A percentile compares a stretch with the other conserved stretches of the same genome.
phyloP scores from a whole-genome alignment of 805 yeast species.

The Ogataea nitratoaversa region DNA sequence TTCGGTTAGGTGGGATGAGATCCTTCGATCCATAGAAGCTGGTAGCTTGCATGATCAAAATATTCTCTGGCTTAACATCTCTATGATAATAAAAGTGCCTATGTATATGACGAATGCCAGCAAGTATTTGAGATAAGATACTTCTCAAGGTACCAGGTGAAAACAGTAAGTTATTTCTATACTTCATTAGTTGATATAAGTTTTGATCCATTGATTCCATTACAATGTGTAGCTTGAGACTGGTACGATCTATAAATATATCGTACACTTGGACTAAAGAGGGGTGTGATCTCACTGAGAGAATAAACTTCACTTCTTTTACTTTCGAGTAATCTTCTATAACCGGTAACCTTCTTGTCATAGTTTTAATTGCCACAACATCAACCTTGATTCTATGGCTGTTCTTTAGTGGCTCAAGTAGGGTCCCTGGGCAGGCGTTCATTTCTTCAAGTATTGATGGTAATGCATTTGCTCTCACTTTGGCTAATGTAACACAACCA shows the following conservation, averaged over 20 bases:
- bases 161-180: conserved; percentile 50
- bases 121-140: conserved; percentile 64
- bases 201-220: conserved; percentile 89
- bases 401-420: conserved; percentile 41
- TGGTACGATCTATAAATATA: conserved; percentile 63
- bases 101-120: conserved; percentile 83
- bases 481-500: conserved; percentile 67
- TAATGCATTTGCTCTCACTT: conserved; percentile 31
- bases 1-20: conserved; percentile 37
- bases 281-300: conserved; percentile 65
- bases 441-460: conserved; percentile 14
- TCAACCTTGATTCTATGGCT: conserved; percentile 15
- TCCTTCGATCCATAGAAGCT: conserved; percentile 45
- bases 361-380: conserved; percentile 77
- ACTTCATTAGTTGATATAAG: conserved; percentile 69
- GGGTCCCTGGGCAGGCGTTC: conserved; percentile 37
- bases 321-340: conserved; percentile 54
- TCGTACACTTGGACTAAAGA: conserved; percentile 74
- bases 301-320: conserved; percentile 64
- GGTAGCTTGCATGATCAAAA: conserved; percentile 59
- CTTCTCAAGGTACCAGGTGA: conserved; percentile 58
- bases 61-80: conserved; percentile 92
- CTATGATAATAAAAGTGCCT: conserved; percentile 67
- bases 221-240: conserved; percentile 65
- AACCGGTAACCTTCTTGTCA: conserved; percentile 53